Percentiles rank a stretch among this genome's conserved stretches.
phyloP scores from a whole-genome alignment of 805 yeast species.

The Candida peoriensis region DNA sequence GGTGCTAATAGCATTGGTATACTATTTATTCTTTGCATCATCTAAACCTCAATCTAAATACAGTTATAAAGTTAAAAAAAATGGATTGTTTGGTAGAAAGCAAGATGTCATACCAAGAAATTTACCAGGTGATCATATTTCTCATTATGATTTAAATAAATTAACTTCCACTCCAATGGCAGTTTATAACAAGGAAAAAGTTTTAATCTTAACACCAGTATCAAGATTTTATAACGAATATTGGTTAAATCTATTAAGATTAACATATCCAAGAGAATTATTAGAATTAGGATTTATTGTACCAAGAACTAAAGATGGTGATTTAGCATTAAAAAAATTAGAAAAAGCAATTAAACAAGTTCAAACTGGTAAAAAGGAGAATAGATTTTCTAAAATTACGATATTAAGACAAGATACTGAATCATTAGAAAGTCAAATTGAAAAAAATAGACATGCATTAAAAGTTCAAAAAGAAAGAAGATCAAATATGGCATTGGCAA shows the following conservation, averaged over 20 bases:
- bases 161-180: slow-evolving; percentile 70
- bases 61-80: slow-evolving; percentile 23
- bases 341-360: slow-evolving; percentile 70
- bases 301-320: slow-evolving; percentile 82
- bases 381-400: slow-evolving; percentile 77
- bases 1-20: slow-evolving; percentile 33
- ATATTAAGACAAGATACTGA: slow-evolving; percentile 88
- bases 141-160: slow-evolving; percentile 80
- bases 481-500: slow-evolving; percentile 85
- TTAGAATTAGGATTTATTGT: slow-evolving; percentile 88
- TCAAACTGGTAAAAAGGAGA: slow-evolving; percentile 58
- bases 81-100: slow-evolving; percentile 34
- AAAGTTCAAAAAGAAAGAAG: slow-evolving; percentile 85
- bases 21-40: slow-evolving; percentile 38
- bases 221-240: slow-evolving; percentile 78
- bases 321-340: slow-evolving; percentile 62
- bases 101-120: slow-evolving; percentile 56
- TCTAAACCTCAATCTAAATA: slow-evolving; percentile 22
- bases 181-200: slow-evolving; percentile 70
- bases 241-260: slow-evolving; percentile 75
- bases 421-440: slow-evolving; percentile 67
- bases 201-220: slow-evolving; percentile 86
- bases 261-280: slow-evolving; percentile 79
- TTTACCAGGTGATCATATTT: slow-evolving; percentile 66
- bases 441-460: slow-evolving; percentile 87